These are phyloP conservation scores for Paraurostyla sp. DNA, from an alignment of 73 alveolate genomes.

Conservation along the genomic window DNA sequence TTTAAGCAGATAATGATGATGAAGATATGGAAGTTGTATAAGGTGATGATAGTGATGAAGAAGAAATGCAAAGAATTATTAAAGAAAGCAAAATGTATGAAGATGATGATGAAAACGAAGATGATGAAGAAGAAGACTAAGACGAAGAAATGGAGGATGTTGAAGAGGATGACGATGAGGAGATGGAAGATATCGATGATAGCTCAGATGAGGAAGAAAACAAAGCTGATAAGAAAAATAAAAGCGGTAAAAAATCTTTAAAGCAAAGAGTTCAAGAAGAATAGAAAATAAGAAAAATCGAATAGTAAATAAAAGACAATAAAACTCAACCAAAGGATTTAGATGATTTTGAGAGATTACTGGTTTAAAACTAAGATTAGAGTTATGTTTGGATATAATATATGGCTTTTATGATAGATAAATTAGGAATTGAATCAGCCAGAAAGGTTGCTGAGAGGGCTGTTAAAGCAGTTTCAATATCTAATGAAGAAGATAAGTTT, in stretches of 20 bases:
- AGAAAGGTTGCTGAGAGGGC: slow-evolving; percentile 96
- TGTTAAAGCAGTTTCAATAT: slow-evolving; percentile 85
- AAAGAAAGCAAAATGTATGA: slow-evolving; percentile 53
- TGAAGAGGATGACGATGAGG: slow-evolving; percentile 78
- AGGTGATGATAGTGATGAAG: slow-evolving; percentile 60
- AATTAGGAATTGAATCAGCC: slow-evolving; percentile 89
- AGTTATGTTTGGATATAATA: slow-evolving; percentile 94
- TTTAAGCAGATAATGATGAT: neutral
- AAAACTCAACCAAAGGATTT: slow-evolving; percentile 73
- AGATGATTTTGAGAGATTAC: slow-evolving; percentile 80
- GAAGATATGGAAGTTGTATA: slow-evolving; percentile 53
- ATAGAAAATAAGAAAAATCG: slow-evolving; percentile 80
- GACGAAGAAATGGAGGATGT: slow-evolving; percentile 78
- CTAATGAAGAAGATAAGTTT: slow-evolving; percentile 89
- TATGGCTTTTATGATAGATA: slow-evolving; percentile 88
- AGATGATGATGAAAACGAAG: slow-evolving; percentile 69
- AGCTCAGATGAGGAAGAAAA: slow-evolving; percentile 70
- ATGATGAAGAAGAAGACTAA: slow-evolving; percentile 73
- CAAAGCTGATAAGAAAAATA: slow-evolving; percentile 71
- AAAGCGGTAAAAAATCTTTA: slow-evolving; percentile 77
- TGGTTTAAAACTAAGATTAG: slow-evolving; percentile 84
- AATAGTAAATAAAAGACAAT: slow-evolving; percentile 76
- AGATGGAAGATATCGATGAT: slow-evolving; percentile 71
- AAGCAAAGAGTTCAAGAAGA: slow-evolving; percentile 86
- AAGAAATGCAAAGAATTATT: slow-evolving; percentile 60